Base-by-base conservation (phyloP, 2,329 filamentous ascomycete species). In the Penicillium sp. region DNA sequence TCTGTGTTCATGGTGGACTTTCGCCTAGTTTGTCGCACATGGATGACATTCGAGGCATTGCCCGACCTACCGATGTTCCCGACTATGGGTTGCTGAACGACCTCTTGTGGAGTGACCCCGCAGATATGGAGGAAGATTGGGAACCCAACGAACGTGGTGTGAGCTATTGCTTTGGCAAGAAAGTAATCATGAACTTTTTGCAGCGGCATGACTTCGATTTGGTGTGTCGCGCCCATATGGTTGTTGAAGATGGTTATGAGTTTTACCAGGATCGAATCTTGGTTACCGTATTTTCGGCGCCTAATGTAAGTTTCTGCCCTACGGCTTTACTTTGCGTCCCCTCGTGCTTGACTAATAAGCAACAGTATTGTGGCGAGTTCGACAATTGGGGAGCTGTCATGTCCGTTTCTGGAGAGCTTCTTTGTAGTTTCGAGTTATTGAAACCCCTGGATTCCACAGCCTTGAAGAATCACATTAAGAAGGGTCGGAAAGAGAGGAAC, bases 361-460 rank as follows among this genome's bases (percentile, higher is more conserved):
- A 42, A n/a, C 37, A 96, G 91, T 98, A 99, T 72, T 99, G 95
- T 69, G 95, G 95, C 65, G 95, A 99, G 75, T 99, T 99, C 66
- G 95, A 99, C 73, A 99, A 99, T 63, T 98, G 95, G 92, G 95
- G 95, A 21, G 95, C 95, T 14, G 93, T 98, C 65, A 99, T 99
- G 95, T 96, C 93, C 2, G 95, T 99, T 23, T 97, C 92, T 1
- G 86, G 86, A 14, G 95, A 98, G 75, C 79, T 99, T 52, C 85
- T 99, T 1, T 99, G 95, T 79, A 97, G 93, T 73, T 99, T 99
- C 71, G 95, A 99, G 77, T 83, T 99, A 16, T 83, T 99, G 59
- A 99, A 99, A 76, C 95, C 95, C 8, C 83, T 99, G 47, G 95
- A 99, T 76, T 97, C 93, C 13, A 96, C 91, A 68, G 93, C 93